Base-by-base conservation (phyloP, 148 eudicot species). In the Arctostaphylos glauca region DNA sequence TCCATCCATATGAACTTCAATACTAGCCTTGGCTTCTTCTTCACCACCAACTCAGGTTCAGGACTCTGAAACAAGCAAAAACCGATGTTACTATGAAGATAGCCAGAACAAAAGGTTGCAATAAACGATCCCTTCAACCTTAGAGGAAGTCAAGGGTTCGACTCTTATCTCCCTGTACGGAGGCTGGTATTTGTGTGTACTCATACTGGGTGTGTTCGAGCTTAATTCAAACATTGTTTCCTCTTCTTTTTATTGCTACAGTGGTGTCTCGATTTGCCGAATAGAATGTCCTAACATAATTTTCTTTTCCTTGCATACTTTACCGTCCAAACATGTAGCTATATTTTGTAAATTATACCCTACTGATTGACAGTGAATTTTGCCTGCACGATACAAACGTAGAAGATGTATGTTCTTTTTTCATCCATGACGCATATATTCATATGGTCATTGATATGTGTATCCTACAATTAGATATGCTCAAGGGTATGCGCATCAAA, bases 1-100 rank as follows among this genome's bases (percentile, higher is more conserved):
- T 93, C 97, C 98, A 94, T 93, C 98, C 98, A 94, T 66, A 94
- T 88, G 87, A 94, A 93, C 85, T 94, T 94, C 90, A 93, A 82
- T 59, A 93, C 97, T 38, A 94, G 83, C 88, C 89, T 89, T 5
- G 98, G 95, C 82, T 93, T 93, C 55, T 78, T 89, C 83, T 89
- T 89, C 81, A 81, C 93, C 56, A 38, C 90, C 79, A 85, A 89
- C 81, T 83, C 73, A 16, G 84, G 85, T 82, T 89, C 88, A 89
- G 88, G 72, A 72, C 59, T 12, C 55, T 47, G 31, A 74, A 74
- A 74, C 77, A 44, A 48, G n/a, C 12, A 74, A 19, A 3, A 48
- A 13, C 41, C 38, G 38, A 74, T n/a, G 77, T 21, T 2, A 10
- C 53, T n/a, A 74, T 46, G 53, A 19, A 47, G 52, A 48, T 9